Base-by-base conservation (phyloP, 768 basidiomycete genomes). In the Agrocybe pediades region DNA sequence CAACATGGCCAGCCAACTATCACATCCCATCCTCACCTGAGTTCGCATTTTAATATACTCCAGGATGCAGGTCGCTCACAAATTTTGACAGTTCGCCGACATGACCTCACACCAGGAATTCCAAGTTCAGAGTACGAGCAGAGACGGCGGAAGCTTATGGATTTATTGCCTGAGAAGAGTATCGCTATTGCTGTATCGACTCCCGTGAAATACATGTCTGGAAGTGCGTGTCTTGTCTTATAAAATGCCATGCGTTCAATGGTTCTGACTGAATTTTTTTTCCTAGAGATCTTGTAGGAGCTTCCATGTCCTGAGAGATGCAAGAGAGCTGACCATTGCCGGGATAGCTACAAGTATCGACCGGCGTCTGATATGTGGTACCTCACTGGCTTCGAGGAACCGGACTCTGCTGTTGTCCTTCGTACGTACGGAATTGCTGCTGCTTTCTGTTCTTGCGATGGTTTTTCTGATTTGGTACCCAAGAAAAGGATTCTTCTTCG, bases 311-410 rank as follows among this genome's bases (percentile, higher is more conserved):
- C 24, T 16, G 40, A 36, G n/a, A 30, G n/a, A 25, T 20, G 52
- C 17, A 19, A 29, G 19, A n/a, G n/a, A n/a, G 9, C 20, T 17
- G 21, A 39, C 24, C 24, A 39, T n/a, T 49, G 8, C 42, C 39
- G 40, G 62, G 16, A 43, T 30, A 98, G 95, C 69, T 97, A 98
- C 79, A 95, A 95, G 68, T 97, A 92, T 66, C 84, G 96, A 20
- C 96, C 96, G 71, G 84, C 85, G 0, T 93, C 91, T 30, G 88
- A 96, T 70, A 92, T 95, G 67, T 93, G 89, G 89, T 98, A 99
- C 68, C 76, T 99, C 13, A 97, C 97, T 0, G 97, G 97, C 9
- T 97, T 97, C 63, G 85, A 93, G 53, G 96, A 98, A 66, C 92
- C 95, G 1, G 89, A 96, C 51, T 83, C 96, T 16, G 95, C 92